A percentile compares a stretch with the other conserved stretches of the same genome.
These are phyloP conservation scores for Trametes cinnabarina DNA, from an alignment of 768 basidiomycete genomes.

Conservation along the genomic window DNA sequence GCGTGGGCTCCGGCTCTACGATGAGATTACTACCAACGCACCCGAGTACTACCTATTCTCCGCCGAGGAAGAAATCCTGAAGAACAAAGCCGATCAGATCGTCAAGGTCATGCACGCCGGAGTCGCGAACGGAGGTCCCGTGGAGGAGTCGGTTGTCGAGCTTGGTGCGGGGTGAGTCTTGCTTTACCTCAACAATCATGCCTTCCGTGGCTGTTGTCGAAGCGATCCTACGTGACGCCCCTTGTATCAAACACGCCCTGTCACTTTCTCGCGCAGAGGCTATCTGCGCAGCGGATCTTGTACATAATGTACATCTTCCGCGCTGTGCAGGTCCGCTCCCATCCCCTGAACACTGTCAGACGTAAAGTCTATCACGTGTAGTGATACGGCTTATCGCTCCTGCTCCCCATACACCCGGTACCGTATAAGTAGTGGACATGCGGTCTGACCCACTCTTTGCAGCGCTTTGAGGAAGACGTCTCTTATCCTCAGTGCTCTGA, in stretches of 20 bases:
- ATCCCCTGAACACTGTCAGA: neutral
- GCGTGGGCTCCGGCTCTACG: conserved; percentile 80
- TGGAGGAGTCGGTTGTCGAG: conserved; percentile 71
- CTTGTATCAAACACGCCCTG: neutral
- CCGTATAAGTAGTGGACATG: neutral
- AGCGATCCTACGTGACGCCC: neutral
- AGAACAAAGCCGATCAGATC: conserved; percentile 69
- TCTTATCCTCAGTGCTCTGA: conserved; percentile 71
- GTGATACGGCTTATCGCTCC: conserved; percentile 4
- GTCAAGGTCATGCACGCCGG: conserved; percentile 63
- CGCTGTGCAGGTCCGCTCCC: neutral
- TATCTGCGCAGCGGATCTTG: conserved; percentile 10
- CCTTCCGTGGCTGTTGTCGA: neutral
- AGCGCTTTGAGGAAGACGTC: conserved; percentile 90
- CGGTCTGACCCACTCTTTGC: conserved; percentile 6
- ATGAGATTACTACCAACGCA: conserved; percentile 74
- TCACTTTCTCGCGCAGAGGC: neutral
- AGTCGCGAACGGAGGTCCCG: conserved; percentile 26
- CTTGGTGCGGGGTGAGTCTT: conserved; percentile 88
- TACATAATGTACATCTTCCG: conserved; percentile 1
- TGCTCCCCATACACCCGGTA: neutral
- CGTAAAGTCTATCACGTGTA: conserved; percentile 7
- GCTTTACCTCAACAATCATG: neutral
- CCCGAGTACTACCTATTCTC: conserved; percentile 88
- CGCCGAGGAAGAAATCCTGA: conserved; percentile 85